A percentile compares a stretch with the other conserved stretches of the same genome.
Evolutionary conservation across 257 asterid genomes (phyloP).

Genomic region (Solanum pennellii): DNA sequence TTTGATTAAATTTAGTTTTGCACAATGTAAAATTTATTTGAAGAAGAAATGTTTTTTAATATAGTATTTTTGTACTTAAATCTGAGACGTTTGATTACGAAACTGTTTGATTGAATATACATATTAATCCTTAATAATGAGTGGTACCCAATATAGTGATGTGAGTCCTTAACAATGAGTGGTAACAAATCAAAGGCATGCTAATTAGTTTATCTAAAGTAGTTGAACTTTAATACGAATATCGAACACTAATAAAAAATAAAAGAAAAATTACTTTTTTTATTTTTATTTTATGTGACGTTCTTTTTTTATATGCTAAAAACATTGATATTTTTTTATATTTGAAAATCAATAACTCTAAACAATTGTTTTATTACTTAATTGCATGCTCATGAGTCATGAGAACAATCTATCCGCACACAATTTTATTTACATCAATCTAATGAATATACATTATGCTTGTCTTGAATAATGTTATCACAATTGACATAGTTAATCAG

Average conservation of each 20-base stretch:
- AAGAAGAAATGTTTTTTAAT: no score
- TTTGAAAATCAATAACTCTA: not conserved
- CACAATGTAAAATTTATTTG: no score
- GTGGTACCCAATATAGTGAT: not conserved
- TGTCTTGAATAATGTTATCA: not conserved
- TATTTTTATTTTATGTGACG: no score
- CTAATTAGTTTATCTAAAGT: not conserved
- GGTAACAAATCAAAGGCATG: not conserved
- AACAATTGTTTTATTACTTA: no score
- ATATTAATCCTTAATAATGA: not conserved
- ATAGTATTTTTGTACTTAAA: no score
- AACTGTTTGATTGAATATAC: not conserved
- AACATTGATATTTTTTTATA: no score
- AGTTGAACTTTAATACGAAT: rapidly evolving
- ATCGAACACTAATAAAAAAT: no score
- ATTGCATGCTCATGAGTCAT: not conserved
- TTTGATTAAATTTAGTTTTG: no score
- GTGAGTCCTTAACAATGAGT: not conserved
- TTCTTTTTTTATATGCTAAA: no score
- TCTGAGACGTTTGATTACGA: not conserved
- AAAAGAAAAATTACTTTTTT: no score
- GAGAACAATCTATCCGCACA: not conserved
- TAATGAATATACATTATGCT: not conserved
- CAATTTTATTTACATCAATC: not conserved
- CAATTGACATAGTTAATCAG: not conserved